Base-by-base conservation (phyloP, 192 early-diverging fungal species). In the Entomortierella beljakovae region DNA sequence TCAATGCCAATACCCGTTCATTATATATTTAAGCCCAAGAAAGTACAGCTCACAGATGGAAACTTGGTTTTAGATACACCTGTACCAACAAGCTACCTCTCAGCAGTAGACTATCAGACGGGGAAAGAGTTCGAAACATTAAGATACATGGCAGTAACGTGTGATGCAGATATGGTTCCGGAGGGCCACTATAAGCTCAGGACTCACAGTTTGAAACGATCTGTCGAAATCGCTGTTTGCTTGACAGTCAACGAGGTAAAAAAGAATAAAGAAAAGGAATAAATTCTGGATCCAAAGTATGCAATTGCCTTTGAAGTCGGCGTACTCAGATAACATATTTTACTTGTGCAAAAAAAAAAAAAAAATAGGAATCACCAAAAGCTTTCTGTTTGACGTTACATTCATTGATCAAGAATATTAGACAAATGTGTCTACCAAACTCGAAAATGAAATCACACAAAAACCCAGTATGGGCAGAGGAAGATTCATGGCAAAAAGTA, bases 161-260 rank as follows among this genome's bases (percentile, higher is more conserved):
- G 90, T 58, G 88, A 89, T 71, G 87, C 88, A 0, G 75, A 88
- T 38, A 70, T 87, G 54, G 91, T 94, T 58, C 54, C 81, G 0
- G 59, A 83, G 23, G 68, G 83, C 20, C 84, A 88, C 5, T 94
- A 91, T 79, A 83, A 80, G 16, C 81, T 94, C 20, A 58, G 94
- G 53, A 94, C 85, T 56, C 86, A 89, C 28, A 82, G 90, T 25
- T 82, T 90, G 64, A 83, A 87, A 32, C 85, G 95, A 63, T 63
- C 88, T 32, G 94, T 95, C 1, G 96, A 98, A 79, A 70, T 98
- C n/a, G 94, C 95, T 57, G 91, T 96, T 51, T 95, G 97, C 46
- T 83, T 98, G 49, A 97, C 96, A 23, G 96, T 97, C 91, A 94
- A 92, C 81, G 76, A 84, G 70, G 81, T 73, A 80, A 51, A 40